Conservation (phyloP, 2,329 filamentous ascomycete genomes). For the Nemania diffusa region DNA sequence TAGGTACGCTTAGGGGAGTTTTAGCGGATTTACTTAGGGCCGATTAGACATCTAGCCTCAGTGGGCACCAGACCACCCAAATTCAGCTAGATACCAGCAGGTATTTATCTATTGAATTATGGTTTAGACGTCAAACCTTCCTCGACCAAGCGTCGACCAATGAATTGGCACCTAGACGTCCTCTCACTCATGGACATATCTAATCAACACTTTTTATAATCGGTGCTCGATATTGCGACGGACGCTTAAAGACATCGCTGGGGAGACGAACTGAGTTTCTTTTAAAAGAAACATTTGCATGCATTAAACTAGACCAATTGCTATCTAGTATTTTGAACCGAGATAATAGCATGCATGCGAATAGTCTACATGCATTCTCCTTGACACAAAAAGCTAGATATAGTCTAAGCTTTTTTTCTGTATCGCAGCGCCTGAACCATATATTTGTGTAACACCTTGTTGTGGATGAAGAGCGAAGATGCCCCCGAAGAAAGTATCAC, state of each 20-base stretch:
- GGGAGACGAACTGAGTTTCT: not conserved
- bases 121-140: too few species aligned
- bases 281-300: too few species aligned
- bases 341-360: not conserved
- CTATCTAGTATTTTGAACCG: not conserved
- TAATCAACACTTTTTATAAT: not conserved
- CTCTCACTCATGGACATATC: too few species aligned
- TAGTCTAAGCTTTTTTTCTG: too few species aligned
- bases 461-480: slow-evolving; percentile 26
- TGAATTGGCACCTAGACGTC: too few species aligned
- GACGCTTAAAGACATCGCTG: not conserved
- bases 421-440: not conserved
- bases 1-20: not conserved
- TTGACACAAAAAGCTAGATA: not conserved
- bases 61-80: too few species aligned
- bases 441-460: not conserved
- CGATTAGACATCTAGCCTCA: not conserved
- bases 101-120: too few species aligned
- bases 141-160: too few species aligned
- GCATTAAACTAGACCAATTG: not conserved
- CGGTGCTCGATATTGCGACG: not conserved
- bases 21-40: not conserved
- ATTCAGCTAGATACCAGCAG: too few species aligned
- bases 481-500: slow-evolving; percentile 37
- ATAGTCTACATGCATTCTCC: not conserved